A percentile compares a stretch with the other conserved stretches of the same genome.
phyloP scores from a whole-genome alignment of 495 filamentous ascomycete species.

The Hyaloscypha variabilis region DNA sequence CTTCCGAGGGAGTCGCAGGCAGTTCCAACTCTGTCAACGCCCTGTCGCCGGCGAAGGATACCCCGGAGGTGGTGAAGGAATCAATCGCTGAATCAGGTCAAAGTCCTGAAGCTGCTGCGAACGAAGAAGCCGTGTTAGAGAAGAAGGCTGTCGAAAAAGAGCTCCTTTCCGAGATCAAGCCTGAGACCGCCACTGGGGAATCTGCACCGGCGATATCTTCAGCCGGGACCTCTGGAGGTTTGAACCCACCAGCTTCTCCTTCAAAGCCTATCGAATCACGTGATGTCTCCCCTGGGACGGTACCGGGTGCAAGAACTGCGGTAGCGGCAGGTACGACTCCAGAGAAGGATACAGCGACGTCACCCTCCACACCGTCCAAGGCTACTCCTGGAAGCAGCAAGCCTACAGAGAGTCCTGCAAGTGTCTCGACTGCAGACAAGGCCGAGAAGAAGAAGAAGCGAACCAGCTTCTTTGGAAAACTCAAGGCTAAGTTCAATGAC shows the following conservation, averaged over 20 bases:
- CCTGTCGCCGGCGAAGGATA: slow-evolving; percentile 47
- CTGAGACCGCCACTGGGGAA: slow-evolving; percentile 50
- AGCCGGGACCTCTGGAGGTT: slow-evolving; percentile 6
- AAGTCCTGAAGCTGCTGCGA: slow-evolving; percentile 71
- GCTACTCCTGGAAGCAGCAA: slow-evolving; percentile 25
- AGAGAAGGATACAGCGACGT: background rate
- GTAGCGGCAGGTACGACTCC: slow-evolving; percentile 22
- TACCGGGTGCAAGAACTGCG: slow-evolving; percentile 26
- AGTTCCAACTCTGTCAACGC: slow-evolving; percentile 35
- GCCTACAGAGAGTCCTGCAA: slow-evolving; percentile 19
- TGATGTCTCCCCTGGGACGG: slow-evolving; percentile 30
- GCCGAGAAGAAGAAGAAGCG: slow-evolving; percentile 58
- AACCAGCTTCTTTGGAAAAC: slow-evolving; percentile 55
- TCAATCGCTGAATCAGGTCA: slow-evolving; percentile 65
- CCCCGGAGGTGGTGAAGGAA: slow-evolving; percentile 74
- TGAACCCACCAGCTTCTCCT: slow-evolving; percentile 24
- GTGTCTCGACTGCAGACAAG: slow-evolving; percentile 27
- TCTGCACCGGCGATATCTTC: slow-evolving; percentile 48
- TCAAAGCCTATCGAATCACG: slow-evolving; percentile 28
- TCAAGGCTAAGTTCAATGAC: slow-evolving; percentile 57
- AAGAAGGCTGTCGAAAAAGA: slow-evolving; percentile 78
- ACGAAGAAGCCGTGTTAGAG: slow-evolving; percentile 68
- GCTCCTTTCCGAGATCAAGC: slow-evolving; percentile 53
- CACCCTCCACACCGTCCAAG: slow-evolving; percentile 16
- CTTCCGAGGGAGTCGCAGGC: slow-evolving; percentile 47